These are phyloP conservation scores for Cavenderia fasciculata DNA, from an alignment of 78 protist species.

Conservation along the genomic window DNA sequence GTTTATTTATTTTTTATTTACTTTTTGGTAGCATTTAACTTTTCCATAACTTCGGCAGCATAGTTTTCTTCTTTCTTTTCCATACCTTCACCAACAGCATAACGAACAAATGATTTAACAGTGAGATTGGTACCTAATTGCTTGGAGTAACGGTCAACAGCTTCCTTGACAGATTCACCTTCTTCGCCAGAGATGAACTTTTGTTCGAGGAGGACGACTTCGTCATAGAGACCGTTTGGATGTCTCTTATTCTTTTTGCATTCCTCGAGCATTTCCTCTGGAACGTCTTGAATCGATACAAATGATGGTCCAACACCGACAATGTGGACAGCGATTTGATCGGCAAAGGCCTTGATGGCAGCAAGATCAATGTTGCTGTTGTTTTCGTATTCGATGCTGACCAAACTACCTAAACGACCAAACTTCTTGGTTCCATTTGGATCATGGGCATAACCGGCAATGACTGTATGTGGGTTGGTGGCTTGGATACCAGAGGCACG, in stretches of 20 bases:
- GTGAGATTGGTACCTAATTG: conserved; percentile 6
- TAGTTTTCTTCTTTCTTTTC: conserved; percentile 31
- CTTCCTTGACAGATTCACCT: conserved; percentile 14
- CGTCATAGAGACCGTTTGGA: conserved; percentile 47
- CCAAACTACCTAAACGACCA: conserved; percentile 57
- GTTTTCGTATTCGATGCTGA: conserved; percentile 14
- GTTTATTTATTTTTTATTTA: not conserved
- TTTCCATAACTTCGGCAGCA: conserved; percentile 30
- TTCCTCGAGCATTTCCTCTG: conserved; percentile 22
- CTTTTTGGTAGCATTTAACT: not conserved
- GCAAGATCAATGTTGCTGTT: not conserved
- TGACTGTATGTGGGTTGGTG: not conserved
- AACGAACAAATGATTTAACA: conserved; percentile 29
- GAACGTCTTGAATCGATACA: conserved; percentile 4
- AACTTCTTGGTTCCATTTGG: not conserved
- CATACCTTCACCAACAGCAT: conserved; percentile 61
- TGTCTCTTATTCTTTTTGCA: not conserved
- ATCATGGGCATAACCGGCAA: conserved; percentile 64
- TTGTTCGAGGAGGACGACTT: conserved; percentile 39
- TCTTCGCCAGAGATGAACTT: not conserved
- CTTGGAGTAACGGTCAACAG: not conserved
- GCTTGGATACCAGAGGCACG: conserved; percentile 10
- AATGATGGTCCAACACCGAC: conserved; percentile 32
- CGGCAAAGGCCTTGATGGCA: conserved; percentile 2
- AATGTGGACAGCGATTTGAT: conserved; percentile 45